Percentiles rank a stretch among this genome's conserved stretches.
Conservation (phyloP, 2,329 filamentous ascomycete species). For the Alternaria alternata region DNA sequence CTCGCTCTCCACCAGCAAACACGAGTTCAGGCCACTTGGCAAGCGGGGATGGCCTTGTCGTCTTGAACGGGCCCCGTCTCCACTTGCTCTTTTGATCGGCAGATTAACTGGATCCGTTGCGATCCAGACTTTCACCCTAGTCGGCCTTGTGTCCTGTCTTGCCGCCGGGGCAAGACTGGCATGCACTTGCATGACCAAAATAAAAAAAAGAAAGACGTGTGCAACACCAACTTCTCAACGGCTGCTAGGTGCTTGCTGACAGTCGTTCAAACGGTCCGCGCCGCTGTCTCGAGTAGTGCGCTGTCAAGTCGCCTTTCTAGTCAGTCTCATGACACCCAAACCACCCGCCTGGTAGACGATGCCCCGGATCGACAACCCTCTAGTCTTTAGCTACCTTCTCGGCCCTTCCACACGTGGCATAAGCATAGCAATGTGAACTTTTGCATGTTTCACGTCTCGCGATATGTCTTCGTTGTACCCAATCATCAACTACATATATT, state of each 20-base stretch:
- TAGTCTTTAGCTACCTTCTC: not conserved
- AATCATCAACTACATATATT: not conserved
- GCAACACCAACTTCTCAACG: slow-evolving; percentile 2
- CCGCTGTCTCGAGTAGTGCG: slow-evolving; percentile 20
- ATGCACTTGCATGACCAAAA: not conserved
- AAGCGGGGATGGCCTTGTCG: slow-evolving; percentile 15
- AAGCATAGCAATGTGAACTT: slow-evolving; percentile 1
- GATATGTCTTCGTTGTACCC: not conserved
- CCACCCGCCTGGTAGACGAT: not conserved
- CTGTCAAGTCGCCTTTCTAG: slow-evolving; percentile 1
- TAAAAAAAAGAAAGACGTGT: not conserved
- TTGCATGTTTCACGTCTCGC: not conserved
- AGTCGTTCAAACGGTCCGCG: slow-evolving; percentile 22
- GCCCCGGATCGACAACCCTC: not conserved
- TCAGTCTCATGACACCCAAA: not conserved
- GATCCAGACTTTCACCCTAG: slow-evolving; percentile 5
- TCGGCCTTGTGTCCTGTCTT: not conserved
- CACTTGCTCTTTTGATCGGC: slow-evolving; percentile 2
- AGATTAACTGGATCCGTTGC: not conserved
- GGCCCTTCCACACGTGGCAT: slow-evolving; percentile 11
- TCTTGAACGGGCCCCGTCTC: not conserved
- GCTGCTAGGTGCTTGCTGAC: slow-evolving; percentile 12
- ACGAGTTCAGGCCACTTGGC: slow-evolving; percentile 10
- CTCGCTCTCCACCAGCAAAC: slow-evolving; percentile 1
- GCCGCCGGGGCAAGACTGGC: not conserved